Base-by-base conservation (phyloP, 345 rosid genomes). In the Microthlaspi erraticum region DNA sequence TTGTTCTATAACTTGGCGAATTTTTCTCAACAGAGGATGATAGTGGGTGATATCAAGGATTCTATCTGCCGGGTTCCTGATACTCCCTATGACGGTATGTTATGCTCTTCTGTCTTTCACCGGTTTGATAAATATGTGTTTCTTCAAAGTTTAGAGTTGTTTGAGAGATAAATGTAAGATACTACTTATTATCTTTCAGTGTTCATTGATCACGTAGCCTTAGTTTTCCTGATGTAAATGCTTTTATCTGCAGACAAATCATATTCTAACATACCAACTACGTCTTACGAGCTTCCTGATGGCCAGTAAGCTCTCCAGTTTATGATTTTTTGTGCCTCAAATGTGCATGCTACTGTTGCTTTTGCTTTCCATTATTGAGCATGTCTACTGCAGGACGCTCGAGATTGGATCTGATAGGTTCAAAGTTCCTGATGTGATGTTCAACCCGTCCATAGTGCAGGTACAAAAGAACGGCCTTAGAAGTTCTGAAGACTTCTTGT, bases 241-340 rank as follows among this genome's bases (percentile, higher is more conserved):
- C 7, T 38, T 56, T 67, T 67, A 32, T 57, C 55, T 68, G 77
- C 88, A 95, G 99, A 92, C 76, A 84, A 75, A 66, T 80, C 92
- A 36, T 95, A 95, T 72, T 84, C 99, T 68, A 95, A 95, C 83
- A 92, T 95, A 77, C 99, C 98, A 26, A 95, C 86, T 84, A 95
- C 99, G 54, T 84, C 98, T 6, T 95, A 95, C 53, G 99, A 95
- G 84, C 96, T 95, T 79, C 99, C 99, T 62, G 99, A 95, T 86
- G 99, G 99, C 87, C 99, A 88, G 99, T 92, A 82, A 90, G 98
- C 79, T 37, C 79, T 37, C 66, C 70, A 45, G 23, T 60, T 50
- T 67, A 37, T 56, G 17, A 38, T 65, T 73, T 16, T 37, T 33
- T 55, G 32, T 54, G 32, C 26, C 42, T 63, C 48, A 34, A 13